A percentile compares a stretch with the other conserved stretches of the same genome.
phyloP scores from a whole-genome alignment of 208 protist species.

The Leishmania braziliensis region DNA sequence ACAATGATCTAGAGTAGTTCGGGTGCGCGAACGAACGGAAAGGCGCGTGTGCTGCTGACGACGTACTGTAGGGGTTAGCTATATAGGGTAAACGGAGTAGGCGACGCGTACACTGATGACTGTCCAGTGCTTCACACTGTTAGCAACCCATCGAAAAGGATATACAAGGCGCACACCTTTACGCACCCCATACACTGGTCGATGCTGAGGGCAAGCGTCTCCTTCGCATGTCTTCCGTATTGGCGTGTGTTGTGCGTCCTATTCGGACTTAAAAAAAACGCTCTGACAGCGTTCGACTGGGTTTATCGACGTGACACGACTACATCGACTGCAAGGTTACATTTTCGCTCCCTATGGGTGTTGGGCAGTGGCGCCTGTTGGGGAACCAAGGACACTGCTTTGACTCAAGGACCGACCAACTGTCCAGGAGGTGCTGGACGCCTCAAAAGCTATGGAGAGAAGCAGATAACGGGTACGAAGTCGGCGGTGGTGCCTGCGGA shows the following conservation, averaged over 20 bases:
- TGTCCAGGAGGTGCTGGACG: slow-evolving; percentile 10
- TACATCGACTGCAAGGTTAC: slow-evolving; percentile 38
- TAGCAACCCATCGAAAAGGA: slow-evolving; percentile 29
- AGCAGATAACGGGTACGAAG: background rate
- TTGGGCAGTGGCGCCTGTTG: slow-evolving; percentile 5
- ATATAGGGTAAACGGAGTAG: slow-evolving; percentile 50
- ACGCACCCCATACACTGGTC: slow-evolving; percentile 43
- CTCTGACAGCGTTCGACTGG: slow-evolving; percentile 38
- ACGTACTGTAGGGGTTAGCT: slow-evolving; percentile 63
- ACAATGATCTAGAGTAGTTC: slow-evolving; percentile 39
- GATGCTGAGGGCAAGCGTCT: slow-evolving; percentile 45
- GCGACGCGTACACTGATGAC: slow-evolving; percentile 33
- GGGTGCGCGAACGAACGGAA: slow-evolving; percentile 61
- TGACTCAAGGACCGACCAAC: background rate
- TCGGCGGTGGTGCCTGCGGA: slow-evolving; percentile 26
- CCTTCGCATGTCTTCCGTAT: slow-evolving; percentile 26
- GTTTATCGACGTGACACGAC: slow-evolving; percentile 30
- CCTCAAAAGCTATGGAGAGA: slow-evolving; percentile 31
- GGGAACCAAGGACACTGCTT: slow-evolving; percentile 22
- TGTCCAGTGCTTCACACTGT: slow-evolving; percentile 50
- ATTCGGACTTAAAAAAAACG: slow-evolving; percentile 16
- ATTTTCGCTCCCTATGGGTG: slow-evolving; percentile 39
- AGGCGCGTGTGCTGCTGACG: slow-evolving; percentile 52
- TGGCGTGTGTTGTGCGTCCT: slow-evolving; percentile 21
- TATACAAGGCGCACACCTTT: slow-evolving; percentile 19